Percentiles rank a stretch among this genome's conserved stretches.
These are phyloP conservation scores for Nothopassalora personata DNA, from an alignment of 2,329 filamentous ascomycete species.

Conservation along the genomic window DNA sequence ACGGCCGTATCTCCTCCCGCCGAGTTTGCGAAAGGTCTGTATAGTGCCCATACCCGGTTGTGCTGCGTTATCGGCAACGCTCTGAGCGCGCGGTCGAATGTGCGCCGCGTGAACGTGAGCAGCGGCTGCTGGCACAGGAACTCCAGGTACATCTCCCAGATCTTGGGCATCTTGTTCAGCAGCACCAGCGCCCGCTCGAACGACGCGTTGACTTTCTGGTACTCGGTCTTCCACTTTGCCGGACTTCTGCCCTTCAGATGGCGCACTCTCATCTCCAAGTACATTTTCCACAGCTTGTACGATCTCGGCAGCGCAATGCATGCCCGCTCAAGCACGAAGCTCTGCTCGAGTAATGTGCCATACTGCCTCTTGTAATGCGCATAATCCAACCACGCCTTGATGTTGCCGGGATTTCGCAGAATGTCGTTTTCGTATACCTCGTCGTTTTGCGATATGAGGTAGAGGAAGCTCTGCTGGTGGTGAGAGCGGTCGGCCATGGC, in stretches of 20 bases:
- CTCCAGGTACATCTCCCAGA: slow-evolving; percentile 95
- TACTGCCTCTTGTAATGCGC: slow-evolving; percentile 85
- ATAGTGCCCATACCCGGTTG: slow-evolving; percentile 89
- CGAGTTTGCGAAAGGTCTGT: slow-evolving; percentile 84
- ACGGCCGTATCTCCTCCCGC: slow-evolving; percentile 86
- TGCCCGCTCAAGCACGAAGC: slow-evolving; percentile 81
- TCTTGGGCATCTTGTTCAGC: slow-evolving; percentile 96
- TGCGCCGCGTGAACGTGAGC: slow-evolving; percentile 76
- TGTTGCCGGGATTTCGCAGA: slow-evolving; percentile 73
- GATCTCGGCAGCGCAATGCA: slow-evolving; percentile 85
- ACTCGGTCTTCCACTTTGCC: slow-evolving; percentile 72
- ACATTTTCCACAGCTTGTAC: slow-evolving; percentile 99
- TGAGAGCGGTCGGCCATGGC: slow-evolving; percentile 7
- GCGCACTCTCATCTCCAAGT: slow-evolving; percentile 75
- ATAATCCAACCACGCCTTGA: slow-evolving; percentile 94
- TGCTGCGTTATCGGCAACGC: slow-evolving; percentile 93
- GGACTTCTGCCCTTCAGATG: slow-evolving; percentile 67
- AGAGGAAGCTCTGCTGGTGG: slow-evolving; percentile 25
- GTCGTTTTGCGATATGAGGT: slow-evolving; percentile 71
- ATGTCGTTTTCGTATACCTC: slow-evolving; percentile 95
- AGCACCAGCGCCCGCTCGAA: slow-evolving; percentile 90
- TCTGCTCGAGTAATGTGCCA: slow-evolving; percentile 79
- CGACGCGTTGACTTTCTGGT: slow-evolving; percentile 86
- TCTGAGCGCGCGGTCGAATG: slow-evolving; percentile 86
- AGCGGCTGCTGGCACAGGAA: slow-evolving; percentile 90